phyloP scores from a whole-genome alignment of 192 early-diverging fungal species.

The Linnemannia zychae region DNA sequence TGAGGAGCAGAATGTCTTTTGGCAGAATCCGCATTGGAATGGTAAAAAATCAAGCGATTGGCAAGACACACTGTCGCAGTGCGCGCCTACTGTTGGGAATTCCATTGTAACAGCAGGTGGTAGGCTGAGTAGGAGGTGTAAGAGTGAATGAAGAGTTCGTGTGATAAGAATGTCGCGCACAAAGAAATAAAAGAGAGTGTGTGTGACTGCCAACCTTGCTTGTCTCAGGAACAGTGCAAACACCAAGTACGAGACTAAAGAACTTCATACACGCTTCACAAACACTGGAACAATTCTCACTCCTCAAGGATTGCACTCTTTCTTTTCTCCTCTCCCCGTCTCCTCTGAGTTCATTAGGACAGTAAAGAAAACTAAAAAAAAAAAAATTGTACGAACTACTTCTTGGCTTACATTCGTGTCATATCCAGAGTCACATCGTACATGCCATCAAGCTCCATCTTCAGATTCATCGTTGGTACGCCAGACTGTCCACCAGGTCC shows the following conservation, averaged over 20 bases:
- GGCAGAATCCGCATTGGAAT: constrained; percentile 43
- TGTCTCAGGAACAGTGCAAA: neutral
- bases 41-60: constrained; percentile 42
- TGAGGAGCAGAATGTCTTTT: constrained; percentile 13
- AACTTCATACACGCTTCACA: neutral
- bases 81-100: constrained; percentile 35
- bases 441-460: neutral
- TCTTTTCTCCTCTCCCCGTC: neutral
- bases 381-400: neutral
- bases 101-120: constrained; percentile 21
- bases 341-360: neutral
- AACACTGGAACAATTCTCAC: neutral
- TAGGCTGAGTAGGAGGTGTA: neutral
- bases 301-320: neutral
- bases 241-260: no score
- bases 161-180: neutral
- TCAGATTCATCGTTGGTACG: neutral
- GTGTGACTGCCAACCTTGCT: neutral
- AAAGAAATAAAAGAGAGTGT: neutral
- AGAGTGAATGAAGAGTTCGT: neutral
- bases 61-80: constrained; percentile 28
- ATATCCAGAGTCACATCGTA: neutral
- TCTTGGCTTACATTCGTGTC: neutral
- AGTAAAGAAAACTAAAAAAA: neutral
- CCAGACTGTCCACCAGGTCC: constrained; percentile 28